phyloP scores from a whole-genome alignment of 495 filamentous ascomycete species.

The Sporormia fimetaria region DNA sequence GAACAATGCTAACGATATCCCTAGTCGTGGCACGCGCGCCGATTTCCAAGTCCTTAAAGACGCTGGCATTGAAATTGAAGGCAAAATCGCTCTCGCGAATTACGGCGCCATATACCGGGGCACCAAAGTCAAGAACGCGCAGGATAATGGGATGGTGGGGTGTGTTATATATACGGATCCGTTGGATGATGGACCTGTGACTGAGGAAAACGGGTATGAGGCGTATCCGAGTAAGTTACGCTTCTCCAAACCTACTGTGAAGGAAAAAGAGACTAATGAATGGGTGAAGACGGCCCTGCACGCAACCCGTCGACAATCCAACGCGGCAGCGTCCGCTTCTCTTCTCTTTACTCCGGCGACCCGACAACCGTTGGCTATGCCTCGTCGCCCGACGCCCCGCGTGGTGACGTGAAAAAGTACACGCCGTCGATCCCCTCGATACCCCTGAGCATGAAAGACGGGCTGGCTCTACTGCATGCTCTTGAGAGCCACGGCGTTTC shows the following conservation, averaged over 20 bases:
- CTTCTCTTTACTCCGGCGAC: constrained; percentile 28
- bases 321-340: constrained; percentile 28
- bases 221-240: constrained; percentile 22
- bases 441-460: constrained; percentile 28
- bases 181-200: constrained; percentile 27
- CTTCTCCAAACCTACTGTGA: not conserved
- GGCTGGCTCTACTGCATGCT: constrained; percentile 25
- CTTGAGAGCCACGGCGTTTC: constrained; percentile 27
- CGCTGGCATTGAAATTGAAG: constrained; percentile 25
- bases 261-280: constrained; percentile 5
- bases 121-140: constrained; percentile 29
- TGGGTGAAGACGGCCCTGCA: constrained; percentile 24
- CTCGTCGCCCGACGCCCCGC: constrained; percentile 19
- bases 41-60: constrained; percentile 28
- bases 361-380: constrained; percentile 31
- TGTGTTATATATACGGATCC: constrained; percentile 29
- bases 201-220: constrained; percentile 27
- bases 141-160: constrained; percentile 29
- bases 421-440: constrained; percentile 30
- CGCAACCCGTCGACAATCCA: constrained; percentile 28
- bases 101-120: constrained; percentile 29
- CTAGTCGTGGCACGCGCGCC: constrained; percentile 19
- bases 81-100: constrained; percentile 30
- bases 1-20: not conserved
- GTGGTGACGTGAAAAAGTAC: constrained; percentile 14